Evolutionary conservation across 495 filamentous ascomycete species (phyloP).

Genomic region (Pyronema domesticum): DNA sequence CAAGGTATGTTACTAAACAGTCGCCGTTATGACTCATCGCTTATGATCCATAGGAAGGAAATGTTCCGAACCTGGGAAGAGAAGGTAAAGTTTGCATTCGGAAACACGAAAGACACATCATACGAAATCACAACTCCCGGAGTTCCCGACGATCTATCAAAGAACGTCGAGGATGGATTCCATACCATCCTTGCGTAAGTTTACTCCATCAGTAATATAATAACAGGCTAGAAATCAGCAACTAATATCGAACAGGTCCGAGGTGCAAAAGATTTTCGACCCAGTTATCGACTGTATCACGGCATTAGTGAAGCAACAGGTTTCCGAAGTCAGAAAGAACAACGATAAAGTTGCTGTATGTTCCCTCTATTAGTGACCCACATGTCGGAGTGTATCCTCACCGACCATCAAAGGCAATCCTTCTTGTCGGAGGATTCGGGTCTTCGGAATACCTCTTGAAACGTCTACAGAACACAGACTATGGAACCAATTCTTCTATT

Average conservation of each 20-base stretch:
- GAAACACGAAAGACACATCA: constrained; percentile 21
- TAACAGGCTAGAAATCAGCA: too few species aligned
- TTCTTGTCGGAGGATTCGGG: constrained; percentile 61
- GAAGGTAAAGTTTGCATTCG: constrained; percentile 27
- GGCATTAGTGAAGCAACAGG: constrained; percentile 41
- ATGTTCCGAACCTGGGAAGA: constrained; percentile 26
- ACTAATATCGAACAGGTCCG: not conserved
- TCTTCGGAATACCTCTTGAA: constrained; percentile 46
- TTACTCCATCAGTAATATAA: not conserved
- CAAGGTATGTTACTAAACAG: too few species aligned
- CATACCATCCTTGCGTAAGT: constrained; percentile 35
- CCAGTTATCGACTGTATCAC: constrained; percentile 41
- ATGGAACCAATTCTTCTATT: constrained; percentile 23
- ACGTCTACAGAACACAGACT: constrained; percentile 30
- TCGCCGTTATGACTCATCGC: not conserved
- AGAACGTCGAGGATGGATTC: constrained; percentile 45
- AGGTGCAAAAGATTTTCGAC: constrained; percentile 36
- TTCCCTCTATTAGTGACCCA: not conserved
- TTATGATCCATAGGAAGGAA: constrained; percentile 22
- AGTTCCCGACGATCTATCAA: constrained; percentile 48
- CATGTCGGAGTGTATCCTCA: not conserved
- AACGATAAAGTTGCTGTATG: not conserved
- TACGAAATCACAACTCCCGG: constrained; percentile 39
- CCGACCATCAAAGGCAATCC: constrained; percentile 30
- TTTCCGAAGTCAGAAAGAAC: constrained; percentile 9